These are phyloP conservation scores for Fusarium anguioides DNA, from an alignment of 2,329 filamentous ascomycete genomes.

Conservation along the genomic window DNA sequence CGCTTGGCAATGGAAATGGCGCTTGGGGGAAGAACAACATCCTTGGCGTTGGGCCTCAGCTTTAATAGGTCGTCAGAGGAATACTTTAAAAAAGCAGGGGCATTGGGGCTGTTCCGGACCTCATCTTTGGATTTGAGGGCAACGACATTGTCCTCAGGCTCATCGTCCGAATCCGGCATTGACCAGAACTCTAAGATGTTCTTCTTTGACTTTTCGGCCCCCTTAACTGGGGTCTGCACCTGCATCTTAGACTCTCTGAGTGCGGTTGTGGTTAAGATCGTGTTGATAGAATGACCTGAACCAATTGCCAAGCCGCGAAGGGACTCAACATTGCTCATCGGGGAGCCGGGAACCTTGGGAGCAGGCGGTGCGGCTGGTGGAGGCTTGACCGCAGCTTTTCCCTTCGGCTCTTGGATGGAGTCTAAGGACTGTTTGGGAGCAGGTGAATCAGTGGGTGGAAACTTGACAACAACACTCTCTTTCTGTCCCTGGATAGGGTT, in stretches of 20 bases:
- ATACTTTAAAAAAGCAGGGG: neutral
- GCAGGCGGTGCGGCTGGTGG: neutral
- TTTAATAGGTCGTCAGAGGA: conserved; percentile 18
- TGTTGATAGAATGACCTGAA: neutral
- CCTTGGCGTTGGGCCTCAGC: conserved; percentile 3
- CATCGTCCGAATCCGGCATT: neutral
- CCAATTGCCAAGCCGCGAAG: neutral
- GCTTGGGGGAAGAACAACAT: neutral
- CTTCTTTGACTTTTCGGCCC: neutral
- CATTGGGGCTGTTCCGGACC: neutral
- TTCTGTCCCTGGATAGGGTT: neutral
- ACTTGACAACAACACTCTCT: neutral
- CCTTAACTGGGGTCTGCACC: neutral
- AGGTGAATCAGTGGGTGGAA: neutral
- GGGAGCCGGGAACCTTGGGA: neutral
- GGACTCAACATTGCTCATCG: neutral
- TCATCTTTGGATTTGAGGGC: neutral
- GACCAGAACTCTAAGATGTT: neutral
- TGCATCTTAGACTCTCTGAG: neutral
- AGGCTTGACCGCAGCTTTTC: neutral
- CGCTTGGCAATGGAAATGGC: conserved; percentile 1
- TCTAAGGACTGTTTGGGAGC: neutral
- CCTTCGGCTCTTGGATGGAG: neutral
- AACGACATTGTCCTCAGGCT: neutral
- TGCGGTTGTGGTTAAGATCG: neutral